Evolutionary conservation across 2,329 filamentous ascomycete species (phyloP), one percentile per base, ranked within the genome.

Genomic region (Cercospora sesami): DNA sequence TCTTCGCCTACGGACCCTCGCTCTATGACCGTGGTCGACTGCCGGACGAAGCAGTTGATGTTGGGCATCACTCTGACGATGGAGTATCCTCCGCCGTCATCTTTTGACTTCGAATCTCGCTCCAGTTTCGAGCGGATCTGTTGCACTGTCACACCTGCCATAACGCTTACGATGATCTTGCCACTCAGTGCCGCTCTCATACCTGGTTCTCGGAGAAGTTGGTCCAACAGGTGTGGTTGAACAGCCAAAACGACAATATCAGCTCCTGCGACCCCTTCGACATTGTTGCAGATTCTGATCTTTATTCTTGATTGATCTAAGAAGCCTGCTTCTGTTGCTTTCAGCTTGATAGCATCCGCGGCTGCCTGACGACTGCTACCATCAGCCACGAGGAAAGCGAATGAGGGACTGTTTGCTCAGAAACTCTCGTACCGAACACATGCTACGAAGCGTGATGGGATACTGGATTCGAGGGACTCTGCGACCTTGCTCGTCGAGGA

Each of bases 51-150:
- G 31, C 55, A 63, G 16, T 59, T 61, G 14, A 64, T 67, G 14
- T 69, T 69, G 7, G 68, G 68, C 68, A 69, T 67, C 5, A 39
- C 68, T 51, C 65, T 28, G 8, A 67, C 31, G 45, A 69, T 63
- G 12, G 23, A 28, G 53, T n/a, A 28, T 0, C 16, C 16, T 26
- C 23, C 14, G 16, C 26, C 10, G 31, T 36, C 5, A 31, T 5
- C 45, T 2, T 36, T 23, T 30, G 31, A 16, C 31, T 3, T 14
- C 5, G 53, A 2, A 3, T 10, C 28, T 57, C 2, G n/a, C 7
- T 2, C 16, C 28, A 68, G 28, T 7, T 14, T 39, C 6, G 55
- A 28, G 10, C 42, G 6, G 10, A 69, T 65, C 1, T 63, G 31
- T 36, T 31, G 16, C 31, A 63, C 65, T 10, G 62, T 65, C 5